A percentile compares a stretch with the other conserved stretches of the same genome.
phyloP scores from a whole-genome alignment of 2,329 filamentous ascomycete genomes.

The Cryphonectria carpinicola region DNA sequence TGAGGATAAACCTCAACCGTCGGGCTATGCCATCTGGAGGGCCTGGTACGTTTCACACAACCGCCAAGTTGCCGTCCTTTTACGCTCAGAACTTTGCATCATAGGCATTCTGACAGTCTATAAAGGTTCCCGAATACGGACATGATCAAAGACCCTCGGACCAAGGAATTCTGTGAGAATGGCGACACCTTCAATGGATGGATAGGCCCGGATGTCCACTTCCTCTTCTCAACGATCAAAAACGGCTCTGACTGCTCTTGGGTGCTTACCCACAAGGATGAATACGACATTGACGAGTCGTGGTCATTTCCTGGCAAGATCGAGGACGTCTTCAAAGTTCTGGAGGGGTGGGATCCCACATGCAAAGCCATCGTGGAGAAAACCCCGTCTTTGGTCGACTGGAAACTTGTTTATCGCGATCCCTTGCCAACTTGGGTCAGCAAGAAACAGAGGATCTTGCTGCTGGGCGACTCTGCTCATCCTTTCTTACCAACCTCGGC shows the following conservation, averaged over 20 bases:
- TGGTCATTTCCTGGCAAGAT: constrained; percentile 58
- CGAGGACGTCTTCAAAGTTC: constrained; percentile 53
- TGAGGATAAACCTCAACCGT: constrained; percentile 55
- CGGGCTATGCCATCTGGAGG: constrained; percentile 56
- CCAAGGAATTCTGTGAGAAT: constrained; percentile 57
- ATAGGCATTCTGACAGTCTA: not conserved
- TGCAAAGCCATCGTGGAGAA: constrained; percentile 53
- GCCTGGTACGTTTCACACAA: constrained; percentile 48
- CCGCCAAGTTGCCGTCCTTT: too few relatives aligned
- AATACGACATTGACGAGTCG: constrained; percentile 58
- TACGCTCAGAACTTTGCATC: not conserved
- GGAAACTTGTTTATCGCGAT: constrained; percentile 55
- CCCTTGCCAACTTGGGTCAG: constrained; percentile 55
- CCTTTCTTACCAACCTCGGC: constrained; percentile 53
- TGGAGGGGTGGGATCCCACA: constrained; percentile 56
- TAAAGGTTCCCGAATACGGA: constrained; percentile 52
- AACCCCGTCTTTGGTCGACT: constrained; percentile 51
- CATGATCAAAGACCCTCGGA: constrained; percentile 55
- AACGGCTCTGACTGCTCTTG: constrained; percentile 59
- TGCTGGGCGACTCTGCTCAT: constrained; percentile 56
- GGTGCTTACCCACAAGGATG: constrained; percentile 60
- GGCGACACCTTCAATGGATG: constrained; percentile 64
- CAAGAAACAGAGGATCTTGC: constrained; percentile 45
- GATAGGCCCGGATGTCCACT: constrained; percentile 61
- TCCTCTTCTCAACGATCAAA: constrained; percentile 61